phyloP scores from a whole-genome alignment of 78 protist genomes.

The Guillardia theta region DNA sequence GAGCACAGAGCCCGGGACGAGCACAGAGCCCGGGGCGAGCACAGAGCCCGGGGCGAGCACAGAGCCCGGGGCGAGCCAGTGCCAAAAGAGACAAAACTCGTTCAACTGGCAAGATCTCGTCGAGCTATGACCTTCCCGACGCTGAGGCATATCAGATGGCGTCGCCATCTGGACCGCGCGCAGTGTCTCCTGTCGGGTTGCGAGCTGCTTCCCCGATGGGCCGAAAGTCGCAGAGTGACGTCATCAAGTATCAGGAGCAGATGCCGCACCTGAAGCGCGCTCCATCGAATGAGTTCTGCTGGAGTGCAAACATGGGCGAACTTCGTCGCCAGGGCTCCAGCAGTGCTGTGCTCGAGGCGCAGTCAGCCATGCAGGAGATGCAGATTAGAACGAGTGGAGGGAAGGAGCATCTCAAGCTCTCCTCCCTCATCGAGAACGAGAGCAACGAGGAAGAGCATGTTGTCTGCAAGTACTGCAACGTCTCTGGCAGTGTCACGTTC shows the following conservation, averaged over 20 bases:
- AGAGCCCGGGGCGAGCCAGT: neutral
- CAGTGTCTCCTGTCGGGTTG: too few species aligned
- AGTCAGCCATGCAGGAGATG: neutral
- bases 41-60: neutral
- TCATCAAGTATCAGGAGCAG: too few species aligned
- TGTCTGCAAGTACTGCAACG: neutral
- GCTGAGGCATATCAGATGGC: neutral
- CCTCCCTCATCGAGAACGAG: neutral
- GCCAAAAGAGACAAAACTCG: too few species aligned
- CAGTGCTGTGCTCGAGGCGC: neutral
- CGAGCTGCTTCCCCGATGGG: too few species aligned
- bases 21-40: neutral
- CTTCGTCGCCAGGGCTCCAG: neutral
- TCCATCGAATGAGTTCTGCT: too few species aligned
- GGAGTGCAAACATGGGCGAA: too few species aligned
- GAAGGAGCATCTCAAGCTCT: neutral
- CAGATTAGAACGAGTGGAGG: neutral
- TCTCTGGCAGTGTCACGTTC: neutral
- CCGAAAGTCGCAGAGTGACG: too few species aligned
- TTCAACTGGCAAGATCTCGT: neutral
- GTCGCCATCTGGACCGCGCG: too few species aligned
- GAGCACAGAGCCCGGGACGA: neutral
- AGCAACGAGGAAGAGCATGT: neutral
- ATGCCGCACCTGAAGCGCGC: too few species aligned
- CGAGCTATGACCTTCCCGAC: neutral